Conservation (phyloP, 306 rosid genomes). For the Quercus mongolica region DNA sequence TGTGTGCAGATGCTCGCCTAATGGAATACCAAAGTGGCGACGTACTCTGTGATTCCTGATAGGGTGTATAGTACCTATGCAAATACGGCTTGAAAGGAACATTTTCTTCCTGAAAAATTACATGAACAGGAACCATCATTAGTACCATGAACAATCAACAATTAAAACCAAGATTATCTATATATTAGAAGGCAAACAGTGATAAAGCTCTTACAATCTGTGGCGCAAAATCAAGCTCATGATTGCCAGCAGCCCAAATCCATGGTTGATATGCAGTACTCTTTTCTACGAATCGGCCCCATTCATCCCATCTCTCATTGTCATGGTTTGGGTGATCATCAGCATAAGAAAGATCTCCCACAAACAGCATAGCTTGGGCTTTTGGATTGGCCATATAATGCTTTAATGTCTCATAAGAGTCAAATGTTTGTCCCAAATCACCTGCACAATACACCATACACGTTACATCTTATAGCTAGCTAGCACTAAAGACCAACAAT, state of each 20-base stretch:
- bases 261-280: slow-evolving; percentile 78
- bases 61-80: slow-evolving; percentile 56
- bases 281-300: slow-evolving; percentile 77
- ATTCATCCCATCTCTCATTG: slow-evolving; percentile 69
- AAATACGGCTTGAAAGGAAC: slow-evolving; percentile 59
- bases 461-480: background rate
- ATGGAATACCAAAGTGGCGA: slow-evolving; percentile 84
- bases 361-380: slow-evolving; percentile 48
- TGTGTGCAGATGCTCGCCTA: slow-evolving; percentile 80
- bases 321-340: slow-evolving; percentile 68
- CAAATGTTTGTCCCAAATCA: slow-evolving; percentile 66
- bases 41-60: slow-evolving; percentile 56
- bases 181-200: background rate
- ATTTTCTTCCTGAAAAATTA: slow-evolving; percentile 59
- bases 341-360: slow-evolving; percentile 76
- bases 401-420: slow-evolving; percentile 58
- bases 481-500: background rate
- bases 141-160: no score
- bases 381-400: slow-evolving; percentile 59
- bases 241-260: slow-evolving; percentile 66
- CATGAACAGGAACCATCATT: background rate
- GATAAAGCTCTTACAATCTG: slow-evolving; percentile 18
- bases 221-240: slow-evolving; percentile 48
- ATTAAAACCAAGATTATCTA: no score
- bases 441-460: slow-evolving; percentile 35